These are phyloP conservation scores for Achaetomium macrosporum DNA, from an alignment of 2,329 filamentous ascomycete genomes.

Conservation along the genomic window DNA sequence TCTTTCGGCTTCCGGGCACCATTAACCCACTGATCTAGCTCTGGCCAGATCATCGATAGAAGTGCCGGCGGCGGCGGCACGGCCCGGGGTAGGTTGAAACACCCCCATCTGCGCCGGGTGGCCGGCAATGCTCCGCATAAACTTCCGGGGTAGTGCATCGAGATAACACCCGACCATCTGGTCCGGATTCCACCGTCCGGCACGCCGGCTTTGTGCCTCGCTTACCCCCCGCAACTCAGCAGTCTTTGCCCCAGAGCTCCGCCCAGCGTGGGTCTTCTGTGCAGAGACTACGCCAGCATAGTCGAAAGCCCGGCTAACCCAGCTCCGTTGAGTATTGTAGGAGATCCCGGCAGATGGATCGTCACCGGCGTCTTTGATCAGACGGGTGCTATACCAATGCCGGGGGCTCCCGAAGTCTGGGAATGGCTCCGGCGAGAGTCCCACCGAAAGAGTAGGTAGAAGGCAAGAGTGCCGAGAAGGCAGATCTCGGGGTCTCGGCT, in stretches of 20 bases:
- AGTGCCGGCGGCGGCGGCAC: background rate
- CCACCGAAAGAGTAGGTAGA: background rate
- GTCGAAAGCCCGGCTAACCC: background rate
- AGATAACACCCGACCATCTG: constrained; percentile 3
- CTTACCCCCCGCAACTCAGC: background rate
- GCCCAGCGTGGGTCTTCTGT: constrained; percentile 1
- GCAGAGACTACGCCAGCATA: background rate
- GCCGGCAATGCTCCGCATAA: background rate
- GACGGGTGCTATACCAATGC: background rate
- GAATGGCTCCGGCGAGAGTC: background rate
- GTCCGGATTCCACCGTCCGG: background rate
- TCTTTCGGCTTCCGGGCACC: background rate
- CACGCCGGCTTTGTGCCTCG: background rate
- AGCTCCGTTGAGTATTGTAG: constrained; percentile 1
- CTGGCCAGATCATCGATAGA: background rate
- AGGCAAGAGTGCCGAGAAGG: background rate
- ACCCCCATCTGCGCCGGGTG: constrained; percentile 1
- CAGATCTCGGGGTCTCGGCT: background rate
- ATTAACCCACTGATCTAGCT: background rate
- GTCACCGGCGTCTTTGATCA: background rate
- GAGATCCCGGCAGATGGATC: background rate
- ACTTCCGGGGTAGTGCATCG: background rate
- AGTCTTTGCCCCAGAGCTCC: constrained; percentile 3
- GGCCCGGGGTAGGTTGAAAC: background rate
- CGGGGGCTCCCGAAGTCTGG: background rate